Conservation (phyloP, 345 rosid genomes). For the Arabis alpina region DNA sequence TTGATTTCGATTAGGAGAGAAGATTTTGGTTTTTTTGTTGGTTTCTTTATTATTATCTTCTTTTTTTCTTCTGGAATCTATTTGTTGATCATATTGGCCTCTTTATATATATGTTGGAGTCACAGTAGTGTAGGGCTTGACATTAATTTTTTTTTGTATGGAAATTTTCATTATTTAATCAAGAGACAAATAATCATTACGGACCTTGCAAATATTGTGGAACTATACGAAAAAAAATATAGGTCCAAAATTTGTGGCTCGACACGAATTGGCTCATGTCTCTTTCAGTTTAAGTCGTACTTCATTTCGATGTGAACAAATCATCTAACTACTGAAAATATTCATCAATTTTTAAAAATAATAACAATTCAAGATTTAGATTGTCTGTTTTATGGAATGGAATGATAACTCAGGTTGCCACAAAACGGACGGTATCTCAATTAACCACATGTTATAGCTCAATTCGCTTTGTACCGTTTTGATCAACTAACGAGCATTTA, state of each 20-base stretch:
- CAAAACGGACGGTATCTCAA: neutral
- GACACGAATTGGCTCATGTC: constrained; percentile 42
- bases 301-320: constrained; percentile 35
- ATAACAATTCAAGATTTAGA: neutral
- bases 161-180: neutral
- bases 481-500: neutral
- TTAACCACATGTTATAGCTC: neutral
- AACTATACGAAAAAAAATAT: constrained; percentile 13
- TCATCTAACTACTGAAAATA: constrained; percentile 38
- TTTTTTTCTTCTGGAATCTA: constrained; percentile 10
- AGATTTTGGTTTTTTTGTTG: constrained; percentile 15
- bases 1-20: constrained; percentile 23
- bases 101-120: constrained; percentile 35
- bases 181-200: neutral
- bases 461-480: too few relatives aligned
- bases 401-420: neutral
- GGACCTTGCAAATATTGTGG: neutral
- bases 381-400: neutral
- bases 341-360: neutral
- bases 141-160: neutral
- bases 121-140: constrained; percentile 24
- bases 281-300: constrained; percentile 33
- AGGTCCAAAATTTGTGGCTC: constrained; percentile 27
- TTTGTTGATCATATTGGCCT: constrained; percentile 25
- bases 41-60: neutral